These are phyloP conservation scores for Sanguinoderma infundibulare DNA, from an alignment of 1,284 basidiomycete genomes.

Conservation along the genomic window DNA sequence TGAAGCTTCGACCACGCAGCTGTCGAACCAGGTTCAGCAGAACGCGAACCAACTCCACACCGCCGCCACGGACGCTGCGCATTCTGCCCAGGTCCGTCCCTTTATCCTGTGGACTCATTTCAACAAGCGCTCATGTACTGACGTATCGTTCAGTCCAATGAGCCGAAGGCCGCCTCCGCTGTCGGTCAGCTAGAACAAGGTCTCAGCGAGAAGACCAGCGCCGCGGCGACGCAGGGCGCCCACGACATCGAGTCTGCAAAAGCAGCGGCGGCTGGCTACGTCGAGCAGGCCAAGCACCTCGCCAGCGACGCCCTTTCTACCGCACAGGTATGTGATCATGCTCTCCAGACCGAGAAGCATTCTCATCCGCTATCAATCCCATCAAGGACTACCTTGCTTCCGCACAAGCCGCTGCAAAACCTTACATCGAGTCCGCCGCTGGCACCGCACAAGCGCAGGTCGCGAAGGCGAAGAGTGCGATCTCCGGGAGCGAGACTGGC, in stretches of 20 bases:
- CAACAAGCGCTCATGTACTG: too few species aligned
- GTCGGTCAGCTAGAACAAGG: conserved; percentile 48
- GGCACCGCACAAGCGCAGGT: conserved; percentile 38
- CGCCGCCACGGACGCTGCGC: conserved; percentile 52
- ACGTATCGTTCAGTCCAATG: conserved; percentile 42
- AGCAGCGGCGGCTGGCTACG: conserved; percentile 40
- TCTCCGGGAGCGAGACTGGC: conserved; percentile 20
- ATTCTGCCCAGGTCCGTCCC: conserved; percentile 47
- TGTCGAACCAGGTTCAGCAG: conserved; percentile 45
- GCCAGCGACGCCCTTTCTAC: conserved; percentile 50
- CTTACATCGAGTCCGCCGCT: conserved; percentile 44
- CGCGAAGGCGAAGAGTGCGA: conserved; percentile 32
- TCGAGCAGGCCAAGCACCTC: conserved; percentile 56
- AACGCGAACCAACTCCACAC: conserved; percentile 51
- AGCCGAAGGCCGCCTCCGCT: conserved; percentile 49
- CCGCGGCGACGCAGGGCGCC: conserved; percentile 59
- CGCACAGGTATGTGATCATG: conserved; percentile 47
- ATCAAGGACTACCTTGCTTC: conserved; percentile 46
- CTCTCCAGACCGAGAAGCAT: not conserved
- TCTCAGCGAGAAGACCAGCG: conserved; percentile 47
- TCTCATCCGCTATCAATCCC: conserved; percentile 39
- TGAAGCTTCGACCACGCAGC: conserved; percentile 46
- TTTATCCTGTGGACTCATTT: not conserved
- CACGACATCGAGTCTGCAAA: conserved; percentile 50
- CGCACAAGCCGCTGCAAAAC: conserved; percentile 45